phyloP scores from a whole-genome alignment of 305 asterid species.

The Ajuga reptans region DNA sequence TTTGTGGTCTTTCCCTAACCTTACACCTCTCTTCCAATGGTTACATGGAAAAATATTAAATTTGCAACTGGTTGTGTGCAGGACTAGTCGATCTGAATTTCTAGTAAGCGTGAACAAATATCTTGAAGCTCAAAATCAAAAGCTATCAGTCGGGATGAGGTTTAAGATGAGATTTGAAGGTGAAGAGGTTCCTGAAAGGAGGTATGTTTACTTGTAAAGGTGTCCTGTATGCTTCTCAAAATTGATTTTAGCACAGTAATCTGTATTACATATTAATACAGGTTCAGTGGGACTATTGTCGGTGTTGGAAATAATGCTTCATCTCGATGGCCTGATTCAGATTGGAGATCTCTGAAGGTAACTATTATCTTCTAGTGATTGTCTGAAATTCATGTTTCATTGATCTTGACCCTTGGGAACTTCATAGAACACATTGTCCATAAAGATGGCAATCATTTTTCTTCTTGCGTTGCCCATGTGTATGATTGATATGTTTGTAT shows the following conservation, averaged over 20 bases:
- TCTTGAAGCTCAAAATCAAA: constrained; percentile 73
- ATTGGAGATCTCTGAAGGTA: constrained; percentile 91
- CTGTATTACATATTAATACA: constrained; percentile 26
- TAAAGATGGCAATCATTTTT: neutral
- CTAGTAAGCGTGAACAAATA: constrained; percentile 71
- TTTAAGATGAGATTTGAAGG: constrained; percentile 97
- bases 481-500: neutral
- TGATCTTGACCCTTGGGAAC: neutral
- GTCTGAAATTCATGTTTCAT: neutral
- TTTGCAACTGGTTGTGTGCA: constrained; percentile 28
- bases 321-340: constrained; percentile 77
- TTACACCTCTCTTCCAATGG: neutral
- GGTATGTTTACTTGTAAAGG: constrained; percentile 35
- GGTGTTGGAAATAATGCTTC: constrained; percentile 60
- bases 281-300: constrained; percentile 95
- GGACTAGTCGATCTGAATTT: constrained; percentile 85
- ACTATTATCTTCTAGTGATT: constrained; percentile 9
- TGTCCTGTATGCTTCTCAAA: neutral
- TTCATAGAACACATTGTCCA: neutral
- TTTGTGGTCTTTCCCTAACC: neutral
- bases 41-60: constrained; percentile 4
- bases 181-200: constrained; percentile 91
- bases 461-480: constrained; percentile 6
- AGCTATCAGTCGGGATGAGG: constrained; percentile 91
- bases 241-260: constrained; percentile 1